Conservation (phyloP, 1,284 basidiomycete genomes). For the Pterula multifida region DNA sequence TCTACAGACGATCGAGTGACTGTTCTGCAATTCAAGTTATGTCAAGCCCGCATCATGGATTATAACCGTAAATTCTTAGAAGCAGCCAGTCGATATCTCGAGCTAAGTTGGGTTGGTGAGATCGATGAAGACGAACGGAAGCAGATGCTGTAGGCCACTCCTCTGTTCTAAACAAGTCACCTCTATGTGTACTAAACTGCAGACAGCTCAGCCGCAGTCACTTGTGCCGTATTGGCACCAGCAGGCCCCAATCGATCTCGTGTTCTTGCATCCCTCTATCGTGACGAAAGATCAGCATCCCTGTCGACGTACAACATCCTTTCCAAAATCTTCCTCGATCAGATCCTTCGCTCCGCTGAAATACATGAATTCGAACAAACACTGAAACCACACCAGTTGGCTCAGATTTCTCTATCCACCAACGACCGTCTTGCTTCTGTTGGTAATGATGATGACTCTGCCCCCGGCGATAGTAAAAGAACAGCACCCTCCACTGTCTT, state of each 20-base stretch:
- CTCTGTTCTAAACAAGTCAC: constrained; percentile 5
- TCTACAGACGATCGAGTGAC: constrained; percentile 67
- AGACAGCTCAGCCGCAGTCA: constrained; percentile 79
- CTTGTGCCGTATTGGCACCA: constrained; percentile 92
- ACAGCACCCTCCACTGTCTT: constrained; percentile 91
- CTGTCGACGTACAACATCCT: constrained; percentile 84
- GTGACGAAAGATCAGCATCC: constrained; percentile 81
- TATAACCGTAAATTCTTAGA: constrained; percentile 88
- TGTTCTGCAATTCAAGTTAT: constrained; percentile 74
- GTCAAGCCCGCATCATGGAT: constrained; percentile 88
- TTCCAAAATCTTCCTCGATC: constrained; percentile 95
- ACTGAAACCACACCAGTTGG: constrained; percentile 87
- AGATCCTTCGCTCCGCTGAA: constrained; percentile 84
- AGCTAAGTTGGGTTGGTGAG: constrained; percentile 78
- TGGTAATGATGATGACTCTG: constrained; percentile 41
- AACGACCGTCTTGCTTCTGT: constrained; percentile 64
- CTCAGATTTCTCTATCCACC: constrained; percentile 73
- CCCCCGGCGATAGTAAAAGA: constrained; percentile 53
- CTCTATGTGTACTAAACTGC: constrained; percentile 7
- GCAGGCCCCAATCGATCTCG: constrained; percentile 93
- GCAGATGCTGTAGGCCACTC: constrained; percentile 62
- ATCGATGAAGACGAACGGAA: constrained; percentile 86
- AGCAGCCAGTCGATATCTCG: constrained; percentile 91
- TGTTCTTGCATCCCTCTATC: constrained; percentile 82
- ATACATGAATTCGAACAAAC: constrained; percentile 83